Evolutionary conservation across 2,329 filamentous ascomycete species (phyloP).

Genomic region (Cladosporium halotolerans): DNA sequence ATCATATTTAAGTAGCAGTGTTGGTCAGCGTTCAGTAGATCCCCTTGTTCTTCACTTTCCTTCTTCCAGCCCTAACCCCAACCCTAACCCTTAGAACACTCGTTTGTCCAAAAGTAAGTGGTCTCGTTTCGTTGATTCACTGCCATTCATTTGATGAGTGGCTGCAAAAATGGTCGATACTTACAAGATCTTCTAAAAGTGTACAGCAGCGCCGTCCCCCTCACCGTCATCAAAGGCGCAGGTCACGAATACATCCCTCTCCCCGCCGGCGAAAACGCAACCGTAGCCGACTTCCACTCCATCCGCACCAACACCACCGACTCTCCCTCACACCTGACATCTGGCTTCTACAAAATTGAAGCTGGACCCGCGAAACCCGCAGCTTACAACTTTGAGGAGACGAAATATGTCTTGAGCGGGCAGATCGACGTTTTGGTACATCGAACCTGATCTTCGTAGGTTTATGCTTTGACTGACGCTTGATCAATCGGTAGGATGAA

Average conservation of each 20-base stretch:
- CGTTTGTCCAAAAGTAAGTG: not conserved
- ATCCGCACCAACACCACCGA: conserved; percentile 17
- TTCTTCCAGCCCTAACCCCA: not conserved
- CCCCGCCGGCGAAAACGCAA: conserved; percentile 2
- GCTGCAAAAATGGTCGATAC: not conserved
- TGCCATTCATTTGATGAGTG: not conserved
- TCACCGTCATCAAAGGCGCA: conserved; percentile 21
- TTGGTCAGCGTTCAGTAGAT: not conserved
- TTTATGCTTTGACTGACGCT: not conserved
- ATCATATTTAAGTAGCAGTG: not conserved
- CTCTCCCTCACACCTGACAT: conserved; percentile 15
- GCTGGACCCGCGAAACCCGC: conserved; percentile 13
- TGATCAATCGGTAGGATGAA: conserved; percentile 11
- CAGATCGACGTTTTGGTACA: conserved; percentile 18
- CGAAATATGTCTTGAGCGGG: conserved; percentile 18
- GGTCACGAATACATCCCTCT: conserved; percentile 17
- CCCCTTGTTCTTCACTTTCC: not conserved
- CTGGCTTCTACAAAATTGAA: conserved; percentile 20
- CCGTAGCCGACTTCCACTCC: conserved; percentile 18
- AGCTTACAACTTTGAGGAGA: conserved; percentile 18
- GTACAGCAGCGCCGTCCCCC: conserved; percentile 12
- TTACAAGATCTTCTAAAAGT: not conserved
- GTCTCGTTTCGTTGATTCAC: not conserved
- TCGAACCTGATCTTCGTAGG: not conserved
- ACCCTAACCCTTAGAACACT: not conserved